Conservation (phyloP, 768 basidiomycete species). For the Amylocystis lapponica region DNA sequence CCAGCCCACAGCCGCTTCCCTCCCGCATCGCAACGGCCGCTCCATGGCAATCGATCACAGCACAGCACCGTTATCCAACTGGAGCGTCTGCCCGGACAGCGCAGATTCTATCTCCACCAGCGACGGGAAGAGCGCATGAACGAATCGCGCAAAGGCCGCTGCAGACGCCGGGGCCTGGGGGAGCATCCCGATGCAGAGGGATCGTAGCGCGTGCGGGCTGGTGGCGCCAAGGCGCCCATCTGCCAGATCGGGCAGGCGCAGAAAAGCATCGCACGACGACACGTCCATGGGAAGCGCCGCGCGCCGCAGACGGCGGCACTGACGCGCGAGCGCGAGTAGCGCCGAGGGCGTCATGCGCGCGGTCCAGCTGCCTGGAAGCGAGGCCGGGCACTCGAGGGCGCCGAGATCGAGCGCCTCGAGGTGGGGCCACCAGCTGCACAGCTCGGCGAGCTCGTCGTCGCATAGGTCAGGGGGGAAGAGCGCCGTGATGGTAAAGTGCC, state of each 20-base stretch:
- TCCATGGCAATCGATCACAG: too few relatives aligned
- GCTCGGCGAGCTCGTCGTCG: slow-evolving; percentile 16
- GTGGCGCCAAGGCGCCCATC: not conserved
- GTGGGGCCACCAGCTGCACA: slow-evolving; percentile 23
- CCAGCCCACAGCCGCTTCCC: too few relatives aligned
- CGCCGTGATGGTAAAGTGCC: slow-evolving; percentile 19
- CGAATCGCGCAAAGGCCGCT: not conserved
- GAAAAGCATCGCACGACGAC: not conserved
- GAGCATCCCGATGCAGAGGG: not conserved
- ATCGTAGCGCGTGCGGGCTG: not conserved
- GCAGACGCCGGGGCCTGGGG: not conserved
- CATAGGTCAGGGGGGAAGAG: slow-evolving; percentile 18
- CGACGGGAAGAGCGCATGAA: not conserved
- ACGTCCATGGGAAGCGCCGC: not conserved
- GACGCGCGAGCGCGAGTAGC: not conserved
- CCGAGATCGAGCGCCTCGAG: slow-evolving; percentile 22
- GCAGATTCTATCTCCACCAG: not conserved
- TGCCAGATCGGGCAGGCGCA: not conserved
- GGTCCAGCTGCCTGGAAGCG: not conserved
- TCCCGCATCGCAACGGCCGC: too few relatives aligned
- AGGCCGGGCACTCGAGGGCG: slow-evolving; percentile 8
- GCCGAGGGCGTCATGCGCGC: slow-evolving; percentile 2
- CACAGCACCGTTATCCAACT: too few relatives aligned
- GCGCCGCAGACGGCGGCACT: not conserved
- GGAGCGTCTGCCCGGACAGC: not conserved